phyloP scores from a whole-genome alignment of 2,329 filamentous ascomycete species.

The Talaromyces rugulosus region DNA sequence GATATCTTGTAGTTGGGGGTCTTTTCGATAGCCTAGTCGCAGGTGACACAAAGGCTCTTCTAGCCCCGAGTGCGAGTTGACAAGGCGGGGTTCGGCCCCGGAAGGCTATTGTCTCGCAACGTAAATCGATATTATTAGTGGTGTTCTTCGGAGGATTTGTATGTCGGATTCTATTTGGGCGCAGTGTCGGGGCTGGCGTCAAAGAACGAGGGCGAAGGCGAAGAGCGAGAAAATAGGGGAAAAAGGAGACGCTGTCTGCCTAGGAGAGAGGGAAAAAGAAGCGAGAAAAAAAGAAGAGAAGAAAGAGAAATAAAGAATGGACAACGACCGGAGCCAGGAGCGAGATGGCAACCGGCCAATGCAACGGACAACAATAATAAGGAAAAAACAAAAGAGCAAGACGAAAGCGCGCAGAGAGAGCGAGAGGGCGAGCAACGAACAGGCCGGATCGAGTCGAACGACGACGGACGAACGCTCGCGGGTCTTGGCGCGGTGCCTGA shows the following conservation, averaged over 20 bases:
- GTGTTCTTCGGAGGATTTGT: background rate
- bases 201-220: constrained; percentile 15
- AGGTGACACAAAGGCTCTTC: background rate
- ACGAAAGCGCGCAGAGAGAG: background rate
- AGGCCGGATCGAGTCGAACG: background rate
- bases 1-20: background rate
- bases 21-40: background rate
- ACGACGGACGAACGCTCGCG: background rate
- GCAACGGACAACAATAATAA: background rate
- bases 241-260: constrained; percentile 16
- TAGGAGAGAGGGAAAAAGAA: constrained; percentile 11
- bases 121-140: background rate
- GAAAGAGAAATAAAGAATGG: constrained; percentile 9
- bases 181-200: background rate
- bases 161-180: too few relatives aligned
- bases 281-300: background rate
- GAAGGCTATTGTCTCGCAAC: background rate
- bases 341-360: background rate
- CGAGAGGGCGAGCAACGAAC: background rate
- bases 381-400: background rate
- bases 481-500: constrained; percentile 1
- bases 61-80: background rate
- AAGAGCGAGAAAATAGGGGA: constrained; percentile 14
- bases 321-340: constrained; percentile 3
- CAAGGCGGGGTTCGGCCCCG: background rate